Evolutionary conservation across 768 basidiomycete species (phyloP).

Genomic region (Arthromyces matolae): DNA sequence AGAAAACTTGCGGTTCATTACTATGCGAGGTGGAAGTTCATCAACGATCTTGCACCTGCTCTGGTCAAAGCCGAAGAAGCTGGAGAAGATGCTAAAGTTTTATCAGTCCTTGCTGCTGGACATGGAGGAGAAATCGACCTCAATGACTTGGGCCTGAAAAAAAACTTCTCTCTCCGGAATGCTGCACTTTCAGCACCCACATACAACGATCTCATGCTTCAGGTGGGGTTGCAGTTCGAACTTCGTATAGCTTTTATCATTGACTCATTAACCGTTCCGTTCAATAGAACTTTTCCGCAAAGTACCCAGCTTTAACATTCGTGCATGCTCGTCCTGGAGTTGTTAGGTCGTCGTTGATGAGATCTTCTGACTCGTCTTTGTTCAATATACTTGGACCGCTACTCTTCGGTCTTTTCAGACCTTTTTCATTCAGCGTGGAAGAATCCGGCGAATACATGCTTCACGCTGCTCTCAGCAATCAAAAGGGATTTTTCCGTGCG

Average conservation of each 20-base stretch:
- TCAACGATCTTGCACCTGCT: constrained; percentile 40
- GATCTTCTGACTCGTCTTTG: constrained; percentile 23
- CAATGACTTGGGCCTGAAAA: constrained; percentile 44
- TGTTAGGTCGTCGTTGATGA: constrained; percentile 32
- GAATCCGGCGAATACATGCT: constrained; percentile 31
- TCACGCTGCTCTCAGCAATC: constrained; percentile 24
- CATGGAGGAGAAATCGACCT: constrained; percentile 36
- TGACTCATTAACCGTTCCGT: background rate
- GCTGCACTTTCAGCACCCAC: constrained; percentile 29
- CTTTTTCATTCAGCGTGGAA: constrained; percentile 7
- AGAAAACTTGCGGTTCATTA: constrained; percentile 40
- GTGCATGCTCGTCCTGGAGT: constrained; percentile 36
- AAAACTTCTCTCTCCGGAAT: constrained; percentile 28
- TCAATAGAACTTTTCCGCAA: constrained; percentile 31
- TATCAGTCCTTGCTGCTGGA: constrained; percentile 40
- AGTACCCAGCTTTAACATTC: constrained; percentile 35
- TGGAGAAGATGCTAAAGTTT: constrained; percentile 50
- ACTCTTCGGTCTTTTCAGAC: constrained; percentile 16
- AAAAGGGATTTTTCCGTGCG: constrained; percentile 27
- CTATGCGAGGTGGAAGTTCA: constrained; percentile 51
- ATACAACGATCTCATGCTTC: constrained; percentile 41
- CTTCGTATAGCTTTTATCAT: background rate
- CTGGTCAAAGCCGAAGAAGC: constrained; percentile 40
- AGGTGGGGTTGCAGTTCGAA: constrained; percentile 26
- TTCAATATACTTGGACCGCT: constrained; percentile 19